phyloP scores from a whole-genome alignment of 1,284 basidiomycete genomes.

The Leccinum subrobustum region DNA sequence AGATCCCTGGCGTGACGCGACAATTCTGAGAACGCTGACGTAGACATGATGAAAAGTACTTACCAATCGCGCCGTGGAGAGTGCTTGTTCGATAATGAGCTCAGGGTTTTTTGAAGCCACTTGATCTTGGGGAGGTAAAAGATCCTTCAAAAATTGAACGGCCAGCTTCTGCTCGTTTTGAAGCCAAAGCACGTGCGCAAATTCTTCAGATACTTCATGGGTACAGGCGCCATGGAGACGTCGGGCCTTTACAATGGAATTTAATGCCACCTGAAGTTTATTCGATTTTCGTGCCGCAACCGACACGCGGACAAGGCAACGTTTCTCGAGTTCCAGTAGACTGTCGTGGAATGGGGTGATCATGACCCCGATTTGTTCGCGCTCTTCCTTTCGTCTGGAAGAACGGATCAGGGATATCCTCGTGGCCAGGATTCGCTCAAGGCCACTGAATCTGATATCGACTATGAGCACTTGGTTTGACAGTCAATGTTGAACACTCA shows the following conservation, averaged over 20 bases:
- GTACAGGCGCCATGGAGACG: constrained; percentile 50
- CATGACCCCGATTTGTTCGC: constrained; percentile 71
- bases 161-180: constrained; percentile 85
- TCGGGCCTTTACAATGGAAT: constrained; percentile 79
- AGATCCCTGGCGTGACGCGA: constrained; percentile 57
- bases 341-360: constrained; percentile 52
- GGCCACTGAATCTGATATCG: constrained; percentile 64
- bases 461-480: constrained; percentile 12
- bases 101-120: constrained; percentile 14
- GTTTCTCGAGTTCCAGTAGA: constrained; percentile 64
- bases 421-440: constrained; percentile 81
- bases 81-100: constrained; percentile 39
- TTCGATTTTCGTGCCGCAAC: constrained; percentile 69
- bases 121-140: constrained; percentile 35
- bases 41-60: constrained; percentile 21
- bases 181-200: constrained; percentile 88
- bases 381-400: constrained; percentile 60
- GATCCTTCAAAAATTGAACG: constrained; percentile 67
- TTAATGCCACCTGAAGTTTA: constrained; percentile 82
- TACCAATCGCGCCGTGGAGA: constrained; percentile 62
- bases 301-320: constrained; percentile 73
- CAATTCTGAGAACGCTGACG: constrained; percentile 1
- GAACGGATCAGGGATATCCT: constrained; percentile 82
- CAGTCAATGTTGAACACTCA: constrained; percentile 39
- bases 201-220: constrained; percentile 73